Percentiles rank a stretch among this genome's conserved stretches.
These are phyloP conservation scores for Parasitella parasitica DNA, from an alignment of 371 early-diverging fungal genomes.

Conservation along the genomic window DNA sequence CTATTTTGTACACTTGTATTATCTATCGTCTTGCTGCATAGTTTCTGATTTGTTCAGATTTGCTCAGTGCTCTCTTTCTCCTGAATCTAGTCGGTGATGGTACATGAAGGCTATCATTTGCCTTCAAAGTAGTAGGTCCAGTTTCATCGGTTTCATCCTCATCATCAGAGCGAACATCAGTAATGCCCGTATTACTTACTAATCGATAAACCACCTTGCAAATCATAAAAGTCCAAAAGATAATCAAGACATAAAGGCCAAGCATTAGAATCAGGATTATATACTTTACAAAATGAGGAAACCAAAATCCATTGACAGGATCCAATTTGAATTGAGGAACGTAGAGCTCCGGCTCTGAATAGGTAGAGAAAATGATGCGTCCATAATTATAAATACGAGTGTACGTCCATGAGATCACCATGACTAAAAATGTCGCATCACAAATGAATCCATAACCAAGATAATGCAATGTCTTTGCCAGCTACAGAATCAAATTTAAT, in stretches of 20 bases:
- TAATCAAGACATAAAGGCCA: slow-evolving; percentile 44
- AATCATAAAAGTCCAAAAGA: slow-evolving; percentile 69
- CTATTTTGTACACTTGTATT: not conserved
- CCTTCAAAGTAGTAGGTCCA: not conserved
- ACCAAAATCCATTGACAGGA: slow-evolving; percentile 47
- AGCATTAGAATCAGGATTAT: slow-evolving; percentile 50
- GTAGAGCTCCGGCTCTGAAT: slow-evolving; percentile 44
- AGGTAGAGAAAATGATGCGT: slow-evolving; percentile 47
- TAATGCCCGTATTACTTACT: slow-evolving; percentile 52
- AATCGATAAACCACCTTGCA: slow-evolving; percentile 62
- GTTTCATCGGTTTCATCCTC: slow-evolving; percentile 42
- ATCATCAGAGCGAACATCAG: slow-evolving; percentile 65
- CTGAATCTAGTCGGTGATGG: not conserved
- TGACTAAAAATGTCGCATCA: slow-evolving; percentile 60
- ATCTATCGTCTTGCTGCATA: not conserved
- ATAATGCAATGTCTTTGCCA: slow-evolving; percentile 65
- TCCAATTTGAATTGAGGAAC: slow-evolving; percentile 43
- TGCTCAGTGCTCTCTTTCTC: not conserved
- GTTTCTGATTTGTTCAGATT: not conserved
- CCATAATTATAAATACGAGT: slow-evolving; percentile 68
- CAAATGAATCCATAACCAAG: slow-evolving; percentile 46
- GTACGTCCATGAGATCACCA: slow-evolving; percentile 72
- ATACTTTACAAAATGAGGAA: slow-evolving; percentile 49
- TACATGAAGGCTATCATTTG: not conserved
- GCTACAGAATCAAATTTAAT: no score